Evolutionary conservation across 352 stramenopile genomes (phyloP).

Genomic region (Pythium brachiatum): DNA sequence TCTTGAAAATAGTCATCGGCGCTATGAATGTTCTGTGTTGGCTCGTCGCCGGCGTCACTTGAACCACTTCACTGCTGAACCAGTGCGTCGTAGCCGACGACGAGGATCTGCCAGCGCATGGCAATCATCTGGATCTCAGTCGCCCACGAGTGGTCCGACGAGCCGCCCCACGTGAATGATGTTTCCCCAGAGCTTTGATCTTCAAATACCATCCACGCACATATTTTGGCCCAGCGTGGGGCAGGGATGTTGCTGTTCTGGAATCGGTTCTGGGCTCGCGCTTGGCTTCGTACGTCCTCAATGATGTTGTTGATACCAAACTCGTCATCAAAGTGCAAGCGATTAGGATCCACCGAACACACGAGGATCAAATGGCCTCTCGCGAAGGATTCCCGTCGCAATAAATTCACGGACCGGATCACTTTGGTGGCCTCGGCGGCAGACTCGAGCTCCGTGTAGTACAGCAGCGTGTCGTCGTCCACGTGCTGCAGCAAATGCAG

Average conservation of each 20-base stretch:
- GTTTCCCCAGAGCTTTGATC: neutral
- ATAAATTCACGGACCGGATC: neutral
- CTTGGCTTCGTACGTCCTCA: neutral
- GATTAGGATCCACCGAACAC: neutral
- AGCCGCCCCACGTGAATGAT: neutral
- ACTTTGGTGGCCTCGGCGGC: neutral
- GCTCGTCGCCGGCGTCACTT: no score
- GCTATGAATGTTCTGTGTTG: neutral
- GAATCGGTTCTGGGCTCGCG: neutral
- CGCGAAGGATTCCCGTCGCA: neutral
- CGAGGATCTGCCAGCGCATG: conserved; percentile 11
- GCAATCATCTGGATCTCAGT: conserved; percentile 9
- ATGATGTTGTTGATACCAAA: neutral
- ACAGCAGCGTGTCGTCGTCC: conserved; percentile 11
- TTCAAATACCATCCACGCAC: conserved; percentile 11
- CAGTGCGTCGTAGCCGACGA: conserved; percentile 4
- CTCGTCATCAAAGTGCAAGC: neutral
- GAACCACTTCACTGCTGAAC: no score
- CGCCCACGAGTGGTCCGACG: neutral
- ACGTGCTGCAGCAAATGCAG: conserved; percentile 11
- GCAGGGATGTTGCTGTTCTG: no score
- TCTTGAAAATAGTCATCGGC: no score
- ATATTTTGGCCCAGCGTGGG: neutral
- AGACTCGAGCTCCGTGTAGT: conserved; percentile 3
- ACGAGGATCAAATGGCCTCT: conserved; percentile 11